Evolutionary conservation across 768 basidiomycete species (phyloP).

Genomic region (Xerocomus brunneocitrinus): DNA sequence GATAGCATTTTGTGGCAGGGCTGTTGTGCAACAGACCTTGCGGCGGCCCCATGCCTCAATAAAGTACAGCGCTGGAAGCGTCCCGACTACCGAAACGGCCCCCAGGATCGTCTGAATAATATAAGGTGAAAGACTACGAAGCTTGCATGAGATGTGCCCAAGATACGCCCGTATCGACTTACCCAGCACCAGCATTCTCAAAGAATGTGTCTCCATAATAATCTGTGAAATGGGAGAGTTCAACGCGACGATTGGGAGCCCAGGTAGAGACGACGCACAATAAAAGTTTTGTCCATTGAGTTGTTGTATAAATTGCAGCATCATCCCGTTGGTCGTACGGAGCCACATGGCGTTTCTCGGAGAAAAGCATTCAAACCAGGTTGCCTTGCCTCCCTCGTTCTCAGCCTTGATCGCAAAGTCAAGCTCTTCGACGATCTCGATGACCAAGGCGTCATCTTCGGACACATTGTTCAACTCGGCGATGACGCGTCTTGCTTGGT

Average conservation of each 20-base stretch:
- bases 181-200: slow-evolving; percentile 64
- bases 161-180: slow-evolving; percentile 12
- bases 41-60: slow-evolving; percentile 77
- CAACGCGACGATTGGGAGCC: not conserved
- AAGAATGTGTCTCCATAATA: slow-evolving; percentile 83
- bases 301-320: slow-evolving; percentile 78
- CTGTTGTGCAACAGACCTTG: slow-evolving; percentile 35
- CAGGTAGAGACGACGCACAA: slow-evolving; percentile 39
- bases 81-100: slow-evolving; percentile 69
- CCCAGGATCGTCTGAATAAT: slow-evolving; percentile 73
- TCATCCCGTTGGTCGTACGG: slow-evolving; percentile 76
- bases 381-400: slow-evolving; percentile 77
- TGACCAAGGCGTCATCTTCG: slow-evolving; percentile 52
- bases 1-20: not conserved
- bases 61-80: slow-evolving; percentile 61
- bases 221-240: slow-evolving; percentile 38
- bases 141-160: not conserved
- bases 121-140: slow-evolving; percentile 54
- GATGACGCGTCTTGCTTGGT: slow-evolving; percentile 58
- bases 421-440: slow-evolving; percentile 60
- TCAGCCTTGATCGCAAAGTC: slow-evolving; percentile 62
- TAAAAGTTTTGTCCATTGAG: slow-evolving; percentile 80
- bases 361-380: slow-evolving; percentile 77
- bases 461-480: slow-evolving; percentile 63
- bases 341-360: slow-evolving; percentile 64